phyloP scores from a whole-genome alignment of 2,329 filamentous ascomycete genomes.

The Phialophora verrucosa region DNA sequence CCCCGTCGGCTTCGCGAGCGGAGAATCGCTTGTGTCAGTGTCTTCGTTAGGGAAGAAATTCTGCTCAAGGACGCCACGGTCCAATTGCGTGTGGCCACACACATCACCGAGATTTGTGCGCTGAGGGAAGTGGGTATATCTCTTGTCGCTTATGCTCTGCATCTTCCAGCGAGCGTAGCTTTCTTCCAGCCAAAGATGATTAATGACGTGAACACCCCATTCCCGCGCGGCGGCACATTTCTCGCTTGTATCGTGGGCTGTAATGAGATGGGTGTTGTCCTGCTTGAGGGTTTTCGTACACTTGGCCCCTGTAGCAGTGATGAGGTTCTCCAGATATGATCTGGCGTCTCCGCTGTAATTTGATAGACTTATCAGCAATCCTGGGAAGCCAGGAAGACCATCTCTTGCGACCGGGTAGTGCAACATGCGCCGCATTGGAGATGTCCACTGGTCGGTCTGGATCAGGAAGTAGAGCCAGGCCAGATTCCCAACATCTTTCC shows the following conservation, averaged over 20 bases:
- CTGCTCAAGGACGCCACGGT: constrained; percentile 73
- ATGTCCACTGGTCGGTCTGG: constrained; percentile 85
- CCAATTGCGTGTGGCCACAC: constrained; percentile 84
- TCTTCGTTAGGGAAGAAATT: constrained; percentile 61
- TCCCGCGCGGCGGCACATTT: constrained; percentile 91
- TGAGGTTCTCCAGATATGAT: constrained; percentile 89
- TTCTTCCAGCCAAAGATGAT: constrained; percentile 97
- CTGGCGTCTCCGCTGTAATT: constrained; percentile 96
- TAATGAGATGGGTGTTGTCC: constrained; percentile 95
- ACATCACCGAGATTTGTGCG: constrained; percentile 92
- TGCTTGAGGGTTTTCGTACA: constrained; percentile 95
- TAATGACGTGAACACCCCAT: constrained; percentile 88
- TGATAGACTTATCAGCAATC: constrained; percentile 82
- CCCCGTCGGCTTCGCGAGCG: constrained; percentile 42
- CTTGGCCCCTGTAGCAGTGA: constrained; percentile 79
- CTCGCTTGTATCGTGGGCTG: constrained; percentile 85
- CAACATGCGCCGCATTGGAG: constrained; percentile 77
- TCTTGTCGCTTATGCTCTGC: constrained; percentile 71
- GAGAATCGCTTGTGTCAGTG: constrained; percentile 33
- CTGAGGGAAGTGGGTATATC: constrained; percentile 84
- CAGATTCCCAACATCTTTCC: constrained; percentile 87
- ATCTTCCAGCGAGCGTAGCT: constrained; percentile 88
- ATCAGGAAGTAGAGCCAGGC: constrained; percentile 95
- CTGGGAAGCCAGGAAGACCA: constrained; percentile 79
- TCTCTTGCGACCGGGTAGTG: constrained; percentile 84